Evolutionary conservation across 2,329 filamentous ascomycete genomes (phyloP).

Genomic region (Fusarium sp.): DNA sequence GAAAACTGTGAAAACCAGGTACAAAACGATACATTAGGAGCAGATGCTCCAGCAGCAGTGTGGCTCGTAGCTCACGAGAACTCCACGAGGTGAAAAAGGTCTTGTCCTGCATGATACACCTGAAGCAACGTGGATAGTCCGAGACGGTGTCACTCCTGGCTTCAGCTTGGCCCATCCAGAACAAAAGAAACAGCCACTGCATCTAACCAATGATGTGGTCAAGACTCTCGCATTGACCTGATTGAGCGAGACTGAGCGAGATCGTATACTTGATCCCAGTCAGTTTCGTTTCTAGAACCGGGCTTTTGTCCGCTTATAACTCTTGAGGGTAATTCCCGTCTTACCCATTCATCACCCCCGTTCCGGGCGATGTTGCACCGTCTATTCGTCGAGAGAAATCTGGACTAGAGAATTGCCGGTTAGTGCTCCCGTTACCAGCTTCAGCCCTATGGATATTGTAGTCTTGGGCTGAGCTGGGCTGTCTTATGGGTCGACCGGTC

Average conservation of each 20-base stretch:
- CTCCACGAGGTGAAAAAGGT: neutral
- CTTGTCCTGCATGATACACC: neutral
- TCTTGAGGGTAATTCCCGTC: neutral
- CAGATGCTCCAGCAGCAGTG: neutral
- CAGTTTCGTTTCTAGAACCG: neutral
- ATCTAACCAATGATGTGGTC: neutral
- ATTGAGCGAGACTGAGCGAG: neutral
- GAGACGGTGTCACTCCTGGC: neutral
- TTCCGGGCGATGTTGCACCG: conserved; percentile 7
- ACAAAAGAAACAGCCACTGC: neutral
- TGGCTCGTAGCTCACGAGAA: neutral
- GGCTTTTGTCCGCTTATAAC: neutral
- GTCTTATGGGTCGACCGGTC: neutral
- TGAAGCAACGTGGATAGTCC: neutral
- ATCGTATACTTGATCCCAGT: conserved; percentile 5
- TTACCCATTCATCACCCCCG: neutral
- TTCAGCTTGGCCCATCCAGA: neutral
- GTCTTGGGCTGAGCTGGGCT: neutral
- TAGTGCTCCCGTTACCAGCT: neutral
- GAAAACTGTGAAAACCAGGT: neutral
- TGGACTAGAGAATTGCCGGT: neutral
- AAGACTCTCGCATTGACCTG: neutral
- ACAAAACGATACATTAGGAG: neutral
- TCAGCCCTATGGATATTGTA: conserved; percentile 23
- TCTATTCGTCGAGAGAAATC: neutral